Conservation (phyloP, 305 asterid species). For the Fraxinus sp. region DNA sequence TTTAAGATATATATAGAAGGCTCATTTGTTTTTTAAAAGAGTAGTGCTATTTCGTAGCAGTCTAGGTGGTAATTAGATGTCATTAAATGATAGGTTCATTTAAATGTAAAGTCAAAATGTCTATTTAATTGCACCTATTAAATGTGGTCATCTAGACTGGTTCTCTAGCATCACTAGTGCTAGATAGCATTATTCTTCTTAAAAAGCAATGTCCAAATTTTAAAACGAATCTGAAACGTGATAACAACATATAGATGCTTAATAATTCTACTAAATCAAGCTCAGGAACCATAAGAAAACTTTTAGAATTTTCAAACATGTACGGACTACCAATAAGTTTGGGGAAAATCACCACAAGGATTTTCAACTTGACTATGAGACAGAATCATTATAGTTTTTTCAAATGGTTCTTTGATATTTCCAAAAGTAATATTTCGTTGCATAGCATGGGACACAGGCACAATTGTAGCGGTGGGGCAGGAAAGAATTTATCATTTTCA, state of each 20-base stretch:
- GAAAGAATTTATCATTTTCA: background rate
- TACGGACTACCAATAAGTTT: background rate
- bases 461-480: background rate
- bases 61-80: no score
- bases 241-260: background rate
- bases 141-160: no score
- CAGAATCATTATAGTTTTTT: background rate
- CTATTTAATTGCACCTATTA: no score
- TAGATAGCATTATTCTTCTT: no score
- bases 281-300: background rate
- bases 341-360: background rate
- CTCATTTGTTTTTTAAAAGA: constrained; percentile 16
- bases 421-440: background rate
- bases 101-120: no score
- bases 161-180: no score
- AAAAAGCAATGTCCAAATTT: background rate
- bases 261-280: background rate
- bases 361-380: background rate
- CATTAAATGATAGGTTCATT: no score
- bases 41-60: no score
- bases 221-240: background rate
- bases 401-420: background rate
- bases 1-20: background rate
- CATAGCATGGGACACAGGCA: background rate
- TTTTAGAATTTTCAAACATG: background rate